Evolutionary conservation across 805 yeast species (phyloP).

Genomic region (Wickerhamomyces tratensis): DNA sequence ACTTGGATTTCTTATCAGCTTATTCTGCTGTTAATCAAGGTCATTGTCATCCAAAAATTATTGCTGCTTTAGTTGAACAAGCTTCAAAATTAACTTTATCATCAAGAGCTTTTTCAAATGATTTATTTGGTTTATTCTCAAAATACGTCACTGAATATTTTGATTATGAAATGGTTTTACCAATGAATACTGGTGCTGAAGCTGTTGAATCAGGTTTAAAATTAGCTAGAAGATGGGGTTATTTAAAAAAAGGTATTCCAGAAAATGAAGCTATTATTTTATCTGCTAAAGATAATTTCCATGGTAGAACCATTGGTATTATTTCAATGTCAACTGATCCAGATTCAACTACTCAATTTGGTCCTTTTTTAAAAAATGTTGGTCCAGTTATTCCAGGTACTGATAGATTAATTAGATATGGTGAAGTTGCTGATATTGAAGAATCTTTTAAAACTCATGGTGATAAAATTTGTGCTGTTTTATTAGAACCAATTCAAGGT

Average conservation of each 20-base stretch:
- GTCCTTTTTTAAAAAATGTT: constrained; percentile 78
- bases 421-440: constrained; percentile 79
- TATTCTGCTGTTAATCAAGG: constrained; percentile 98
- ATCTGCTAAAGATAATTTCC: constrained; percentile 87
- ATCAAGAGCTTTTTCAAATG: constrained; percentile 88
- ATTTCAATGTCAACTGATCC: constrained; percentile 96
- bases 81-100: constrained; percentile 77
- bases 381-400: constrained; percentile 82
- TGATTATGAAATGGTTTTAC: constrained; percentile 85
- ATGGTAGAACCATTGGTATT: constrained; percentile 92
- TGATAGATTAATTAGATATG: constrained; percentile 59
- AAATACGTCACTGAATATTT: constrained; percentile 83
- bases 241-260: constrained; percentile 75
- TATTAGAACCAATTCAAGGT: constrained; percentile 95
- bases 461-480: constrained; percentile 80
- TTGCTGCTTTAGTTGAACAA: constrained; percentile 78
- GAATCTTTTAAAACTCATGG: constrained; percentile 75
- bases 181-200: constrained; percentile 99
- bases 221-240: constrained; percentile 97
- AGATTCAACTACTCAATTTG: constrained; percentile 81
- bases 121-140: constrained; percentile 79
- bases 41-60: constrained; percentile 92
- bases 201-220: constrained; percentile 95
- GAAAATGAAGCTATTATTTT: constrained; percentile 78
- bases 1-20: constrained; percentile 86